These are phyloP conservation scores for Penicillium sclerotiorum DNA, from an alignment of 2,329 filamentous ascomycete species.

Conservation along the genomic window DNA sequence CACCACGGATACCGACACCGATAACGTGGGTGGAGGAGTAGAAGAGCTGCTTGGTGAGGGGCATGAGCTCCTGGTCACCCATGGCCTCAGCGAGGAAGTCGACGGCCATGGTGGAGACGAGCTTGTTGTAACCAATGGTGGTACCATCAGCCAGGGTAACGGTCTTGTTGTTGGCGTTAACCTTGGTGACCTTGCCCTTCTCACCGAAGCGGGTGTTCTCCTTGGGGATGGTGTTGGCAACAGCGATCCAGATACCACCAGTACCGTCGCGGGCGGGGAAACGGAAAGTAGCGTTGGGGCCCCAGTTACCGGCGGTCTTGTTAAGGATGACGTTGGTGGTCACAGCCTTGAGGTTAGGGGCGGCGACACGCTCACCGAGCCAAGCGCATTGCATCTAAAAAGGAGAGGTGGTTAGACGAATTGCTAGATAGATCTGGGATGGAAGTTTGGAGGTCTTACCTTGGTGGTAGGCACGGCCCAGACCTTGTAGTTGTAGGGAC, in stretches of 20 bases:
- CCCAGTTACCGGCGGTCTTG: slow-evolving; percentile 97
- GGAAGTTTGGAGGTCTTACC: slow-evolving; percentile 55
- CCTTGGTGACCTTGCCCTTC: slow-evolving; percentile 78
- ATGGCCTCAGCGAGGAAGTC: slow-evolving; percentile 86
- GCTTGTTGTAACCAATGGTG: slow-evolving; percentile 86
- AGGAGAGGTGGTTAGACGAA: slow-evolving; percentile 8
- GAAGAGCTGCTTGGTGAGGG: slow-evolving; percentile 85
- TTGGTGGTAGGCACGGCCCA: slow-evolving; percentile 98
- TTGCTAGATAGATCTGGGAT: not conserved
- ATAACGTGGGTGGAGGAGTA: slow-evolving; percentile 98
- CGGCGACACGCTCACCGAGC: slow-evolving; percentile 97
- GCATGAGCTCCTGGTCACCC: slow-evolving; percentile 80
- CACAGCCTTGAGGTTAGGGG: slow-evolving; percentile 90
- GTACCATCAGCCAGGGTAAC: slow-evolving; percentile 83
- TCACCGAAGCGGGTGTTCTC: slow-evolving; percentile 91
- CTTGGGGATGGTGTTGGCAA: slow-evolving; percentile 87
- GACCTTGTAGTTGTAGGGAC: slow-evolving; percentile 99
- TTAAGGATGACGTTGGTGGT: slow-evolving; percentile 93
- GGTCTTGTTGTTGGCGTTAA: slow-evolving; percentile 82
- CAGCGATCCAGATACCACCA: slow-evolving; percentile 98
- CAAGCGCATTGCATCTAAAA: slow-evolving; percentile 95
- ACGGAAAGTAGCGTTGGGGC: slow-evolving; percentile 95
- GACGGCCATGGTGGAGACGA: slow-evolving; percentile 94
- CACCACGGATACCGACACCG: slow-evolving; percentile 89
- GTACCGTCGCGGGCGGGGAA: slow-evolving; percentile 96